Percentiles rank a stretch among this genome's conserved stretches.
phyloP scores from a whole-genome alignment of 352 stramenopile genomes.

The Phytophthora brassicae region DNA sequence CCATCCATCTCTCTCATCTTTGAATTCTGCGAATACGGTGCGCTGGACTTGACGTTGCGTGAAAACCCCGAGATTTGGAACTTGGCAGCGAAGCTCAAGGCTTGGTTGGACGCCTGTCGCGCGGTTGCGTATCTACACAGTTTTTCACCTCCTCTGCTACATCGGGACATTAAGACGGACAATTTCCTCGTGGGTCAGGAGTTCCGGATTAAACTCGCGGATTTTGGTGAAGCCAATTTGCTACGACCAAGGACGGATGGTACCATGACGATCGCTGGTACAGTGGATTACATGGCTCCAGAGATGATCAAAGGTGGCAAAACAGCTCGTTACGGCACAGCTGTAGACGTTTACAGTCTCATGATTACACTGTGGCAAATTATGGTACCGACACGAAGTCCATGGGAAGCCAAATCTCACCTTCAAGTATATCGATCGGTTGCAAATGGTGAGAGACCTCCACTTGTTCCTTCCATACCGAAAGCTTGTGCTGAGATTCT shows the following conservation, averaged over 20 bases:
- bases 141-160: conserved; percentile 76
- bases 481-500: conserved; percentile 74
- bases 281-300: conserved; percentile 85
- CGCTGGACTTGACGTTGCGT: conserved; percentile 59
- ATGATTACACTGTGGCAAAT: conserved; percentile 90
- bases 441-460: conserved; percentile 69
- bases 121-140: conserved; percentile 84
- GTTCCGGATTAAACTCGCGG: conserved; percentile 76
- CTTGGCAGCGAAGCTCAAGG: conserved; percentile 75
- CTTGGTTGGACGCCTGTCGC: conserved; percentile 81
- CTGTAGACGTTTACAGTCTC: conserved; percentile 82
- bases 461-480: conserved; percentile 68
- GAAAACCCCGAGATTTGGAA: conserved; percentile 57
- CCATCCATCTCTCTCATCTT: conserved; percentile 87
- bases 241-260: conserved; percentile 69
- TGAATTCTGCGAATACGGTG: conserved; percentile 85
- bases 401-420: conserved; percentile 74
- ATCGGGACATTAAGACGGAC: conserved; percentile 88
- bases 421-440: conserved; percentile 82
- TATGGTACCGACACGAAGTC: conserved; percentile 73
- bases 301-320: conserved; percentile 87
- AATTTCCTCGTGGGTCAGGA: conserved; percentile 84
- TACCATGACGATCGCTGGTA: conserved; percentile 86
- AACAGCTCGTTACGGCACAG: conserved; percentile 74
- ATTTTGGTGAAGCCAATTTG: conserved; percentile 88